Base-by-base conservation (phyloP, 768 basidiomycete genomes). In the Inosperma sp. region DNA sequence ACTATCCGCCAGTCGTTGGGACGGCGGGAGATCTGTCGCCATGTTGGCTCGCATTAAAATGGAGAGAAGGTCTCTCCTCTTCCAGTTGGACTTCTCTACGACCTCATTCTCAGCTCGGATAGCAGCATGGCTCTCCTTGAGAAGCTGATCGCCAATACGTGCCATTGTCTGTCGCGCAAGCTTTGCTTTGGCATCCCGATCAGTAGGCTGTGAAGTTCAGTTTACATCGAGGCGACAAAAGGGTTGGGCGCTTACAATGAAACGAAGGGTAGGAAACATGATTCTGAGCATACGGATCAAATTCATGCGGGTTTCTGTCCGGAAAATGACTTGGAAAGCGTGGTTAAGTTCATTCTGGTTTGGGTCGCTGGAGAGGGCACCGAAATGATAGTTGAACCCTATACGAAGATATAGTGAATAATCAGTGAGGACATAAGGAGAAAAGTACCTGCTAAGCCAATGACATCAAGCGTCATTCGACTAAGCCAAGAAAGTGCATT, bases 381-480 rank as follows among this genome's bases (percentile, higher is more conserved):
- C 55, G 47, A 71, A 70, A n/a, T 62, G 59, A 47, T 72, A 71
- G 46, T 62, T 68, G 56, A 68, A 71, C 3, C 67, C 68, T 69
- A 21, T 3, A 43, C 30, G 8, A 2, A 30, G 25, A 13, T 39
- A 30, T 31, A 22, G 26, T 6, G 29, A 46, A 39, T n/a, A 31
- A 13, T 13, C 12, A 22, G 13, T n/a, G 33, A 35, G 22, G 27
- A 37, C 10, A 44, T 8, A 48, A 53, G 17, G 14, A 73, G n/a
- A n/a, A n/a, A 78, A 58, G 65, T 71, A 57, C 84, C 82, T 68
- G 72, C 83, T 30, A 85, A 70, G 7, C 87, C 87, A 44, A 93
- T 89, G 48, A 87, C 78, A 55, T 91, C 89, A 7, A 91, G 70
- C 3, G 87, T 88, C 42, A 78, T 77, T 49, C 78, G 79, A 34